Conservation (phyloP, 345 rosid species). For the Arabidopsis suecica region DNA sequence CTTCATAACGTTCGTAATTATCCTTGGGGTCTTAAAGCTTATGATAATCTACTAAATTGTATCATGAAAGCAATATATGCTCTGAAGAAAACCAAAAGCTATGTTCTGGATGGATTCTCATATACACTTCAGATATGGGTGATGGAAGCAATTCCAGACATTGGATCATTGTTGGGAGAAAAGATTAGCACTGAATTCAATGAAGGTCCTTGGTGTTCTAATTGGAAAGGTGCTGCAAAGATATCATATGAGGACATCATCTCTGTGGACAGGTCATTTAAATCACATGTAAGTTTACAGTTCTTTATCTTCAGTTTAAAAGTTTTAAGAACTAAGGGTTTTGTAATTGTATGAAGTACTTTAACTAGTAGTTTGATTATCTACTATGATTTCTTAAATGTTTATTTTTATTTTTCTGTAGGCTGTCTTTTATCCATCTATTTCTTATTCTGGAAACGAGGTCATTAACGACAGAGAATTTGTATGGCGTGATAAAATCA, state of each 20-base stretch:
- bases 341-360: no score
- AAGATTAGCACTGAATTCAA: not conserved
- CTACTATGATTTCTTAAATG: not conserved
- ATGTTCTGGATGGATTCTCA: not conserved
- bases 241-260: not conserved
- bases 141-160: not conserved
- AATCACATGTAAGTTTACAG: not conserved
- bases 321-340: no score
- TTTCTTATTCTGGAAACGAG: not conserved
- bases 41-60: not conserved
- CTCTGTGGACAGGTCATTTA: not conserved
- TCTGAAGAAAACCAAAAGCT: not conserved
- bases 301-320: no score
- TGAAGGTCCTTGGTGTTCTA: not conserved
- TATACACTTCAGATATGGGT: not conserved
- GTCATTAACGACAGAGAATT: no score
- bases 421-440: not conserved
- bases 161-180: not conserved
- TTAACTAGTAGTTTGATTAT: no score
- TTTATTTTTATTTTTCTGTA: not conserved
- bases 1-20: not conserved
- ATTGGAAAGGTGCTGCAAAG: not conserved
- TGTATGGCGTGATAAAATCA: not conserved
- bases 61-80: not conserved
- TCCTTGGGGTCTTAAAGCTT: not conserved